Base-by-base conservation (phyloP, 331 rosid genomes). In the Arachis monticola region DNA sequence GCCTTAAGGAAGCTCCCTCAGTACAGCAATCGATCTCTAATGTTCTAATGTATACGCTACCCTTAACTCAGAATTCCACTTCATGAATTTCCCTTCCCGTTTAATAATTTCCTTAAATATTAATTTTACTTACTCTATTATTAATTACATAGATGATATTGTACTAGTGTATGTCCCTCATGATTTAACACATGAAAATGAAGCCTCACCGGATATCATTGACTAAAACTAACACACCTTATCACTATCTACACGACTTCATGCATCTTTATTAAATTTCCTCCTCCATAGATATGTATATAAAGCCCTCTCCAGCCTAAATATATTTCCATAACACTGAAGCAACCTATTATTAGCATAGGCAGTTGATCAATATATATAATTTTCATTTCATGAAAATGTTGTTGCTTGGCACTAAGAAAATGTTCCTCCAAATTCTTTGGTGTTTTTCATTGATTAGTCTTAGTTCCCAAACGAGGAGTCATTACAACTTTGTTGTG, bases 401-500 rank as follows among this genome's bases (percentile, higher is more conserved):
- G 85, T 55, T 35, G 30, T 35, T 35, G 40, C 27, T 47, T 13
- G 3, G 14, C 79, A 68, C 22, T 17, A 17, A 53, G 58, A 53
- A 68, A 30, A 6, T 73, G 41, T 35, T 68, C 74, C 51, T 77
- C 59, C 79, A 61, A 52, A 41, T 78, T 74, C 53, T 82, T 51
- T 73, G 57, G 7, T 60, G 65, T 48, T 56, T 68, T 44, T 68
- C 66, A 47, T 63, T 73, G 8, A 59, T 69, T 60, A 5, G 42
- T 51, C 70, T 82, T 56, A 58, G 76, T 14, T 82, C 77, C 35
- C 59, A 68, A 63, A 47, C 68, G 14, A 60, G 1, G 48, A 62
- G 55, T 22, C 53, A 51, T 30, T 78, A 78, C 76, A 74, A 35
- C 1, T 82, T 82, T 73, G 74, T 73, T 40, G 85, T 82, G 44